Base-by-base conservation (phyloP, 2,329 filamentous ascomycete genomes). In the Fusarium sp. region DNA sequence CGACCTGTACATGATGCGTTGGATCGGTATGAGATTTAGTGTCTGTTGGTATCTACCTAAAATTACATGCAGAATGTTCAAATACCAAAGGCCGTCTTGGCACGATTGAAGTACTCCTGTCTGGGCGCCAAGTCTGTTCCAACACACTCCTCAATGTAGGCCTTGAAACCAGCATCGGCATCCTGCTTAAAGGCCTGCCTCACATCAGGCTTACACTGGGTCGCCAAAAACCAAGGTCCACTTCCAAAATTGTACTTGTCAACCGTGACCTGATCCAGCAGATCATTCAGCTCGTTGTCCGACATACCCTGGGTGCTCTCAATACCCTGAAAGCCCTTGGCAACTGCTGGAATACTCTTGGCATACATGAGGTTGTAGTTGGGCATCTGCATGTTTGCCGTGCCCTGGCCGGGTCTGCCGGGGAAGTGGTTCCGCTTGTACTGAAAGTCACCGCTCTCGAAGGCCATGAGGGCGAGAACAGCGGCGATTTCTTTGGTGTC, bases 371-470 rank as follows among this genome's bases (percentile, higher is more conserved):
- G 63, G 73, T 85, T 86, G 76, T 64, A 85, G 3, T 55, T 40
- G 33, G 77, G 65, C 77, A 78, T 78, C 73, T 86, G 84, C 83
- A 87, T 84, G 76, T 86, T 86, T 63, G 80, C 80, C 3, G 91
- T 94, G 23, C 91, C 91, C 76, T 94, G 90, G 11, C 91, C 92
- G 0, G 89, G 83, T 0, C 79, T 74, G n/a, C 83, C 85, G 66
- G 81, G 80, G 33, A 52, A 67, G 71, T 88, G 81, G 79, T 94
- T 93, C 76, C 83, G 85, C 78, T 90, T 92, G 84, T 87, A 94
- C 72, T 86, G 83, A 80, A 94, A 92, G 65, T 89, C 84, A 21
- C 58, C 87, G 3, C 87, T 88, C 80, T 96, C 93, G 74, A 89
- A 89, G 13, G 90, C 87, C 80, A 92, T 90, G 73, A 93, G 82